Conservation (phyloP, 371 early-diverging fungal species). For the Mortierella sp. region DNA sequence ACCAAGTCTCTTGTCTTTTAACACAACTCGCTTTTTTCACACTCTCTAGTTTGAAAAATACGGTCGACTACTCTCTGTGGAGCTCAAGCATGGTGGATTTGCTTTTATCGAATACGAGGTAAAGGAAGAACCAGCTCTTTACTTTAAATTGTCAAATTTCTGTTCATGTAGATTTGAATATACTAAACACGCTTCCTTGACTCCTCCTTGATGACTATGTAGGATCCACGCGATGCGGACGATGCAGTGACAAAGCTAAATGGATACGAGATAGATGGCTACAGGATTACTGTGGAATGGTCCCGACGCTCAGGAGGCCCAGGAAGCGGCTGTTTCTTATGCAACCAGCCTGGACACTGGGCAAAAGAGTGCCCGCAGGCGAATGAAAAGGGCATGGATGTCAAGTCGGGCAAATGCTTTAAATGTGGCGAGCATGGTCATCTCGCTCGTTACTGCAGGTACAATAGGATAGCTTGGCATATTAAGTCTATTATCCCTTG, state of each 20-base stretch:
- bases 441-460: slow-evolving; percentile 61
- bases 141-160: neutral
- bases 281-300: slow-evolving; percentile 58
- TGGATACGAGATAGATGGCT: slow-evolving; percentile 57
- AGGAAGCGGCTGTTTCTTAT: slow-evolving; percentile 62
- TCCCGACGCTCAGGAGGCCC: slow-evolving; percentile 60
- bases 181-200: neutral
- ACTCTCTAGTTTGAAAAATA: slow-evolving; percentile 51
- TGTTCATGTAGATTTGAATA: neutral
- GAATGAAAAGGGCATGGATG: slow-evolving; percentile 64
- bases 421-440: slow-evolving; percentile 63
- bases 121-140: slow-evolving; percentile 11
- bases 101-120: slow-evolving; percentile 71
- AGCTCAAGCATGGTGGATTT: slow-evolving; percentile 58
- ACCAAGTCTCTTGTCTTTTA: neutral
- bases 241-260: slow-evolving; percentile 59
- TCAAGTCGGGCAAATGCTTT: slow-evolving; percentile 63
- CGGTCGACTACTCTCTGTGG: slow-evolving; percentile 56
- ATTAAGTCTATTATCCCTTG: too few species aligned
- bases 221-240: slow-evolving; percentile 61
- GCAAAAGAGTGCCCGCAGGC: slow-evolving; percentile 65
- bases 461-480: neutral
- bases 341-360: slow-evolving; percentile 64
- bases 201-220: neutral
- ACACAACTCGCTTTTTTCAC: neutral